Percentiles rank a stretch among this genome's conserved stretches.
These are phyloP conservation scores for Blastocystis sp. DNA, from an alignment of 352 stramenopile genomes.

Conservation along the genomic window DNA sequence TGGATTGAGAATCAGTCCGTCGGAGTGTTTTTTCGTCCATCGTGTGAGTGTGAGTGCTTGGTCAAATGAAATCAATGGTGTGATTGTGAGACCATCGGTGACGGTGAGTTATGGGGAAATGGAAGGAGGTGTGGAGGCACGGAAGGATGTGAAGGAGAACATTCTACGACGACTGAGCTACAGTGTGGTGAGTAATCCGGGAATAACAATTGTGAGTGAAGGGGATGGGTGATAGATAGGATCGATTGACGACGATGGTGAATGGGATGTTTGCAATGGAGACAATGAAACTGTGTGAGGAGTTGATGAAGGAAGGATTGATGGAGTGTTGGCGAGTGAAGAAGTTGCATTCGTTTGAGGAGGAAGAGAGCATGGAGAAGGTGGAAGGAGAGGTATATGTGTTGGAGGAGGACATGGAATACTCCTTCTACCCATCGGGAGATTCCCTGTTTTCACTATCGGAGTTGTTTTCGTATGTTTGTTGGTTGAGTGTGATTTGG, in stretches of 20 bases:
- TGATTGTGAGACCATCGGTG: not conserved
- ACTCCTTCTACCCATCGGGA: not conserved
- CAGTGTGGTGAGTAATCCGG: not conserved
- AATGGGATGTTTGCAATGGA: constrained; percentile 54
- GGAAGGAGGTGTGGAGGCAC: too few species aligned
- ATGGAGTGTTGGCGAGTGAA: not conserved
- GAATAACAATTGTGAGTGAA: not conserved
- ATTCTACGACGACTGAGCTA: not conserved
- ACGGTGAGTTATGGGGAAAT: not conserved
- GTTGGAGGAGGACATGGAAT: not conserved
- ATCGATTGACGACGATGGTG: not conserved
- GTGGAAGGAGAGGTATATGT: not conserved
- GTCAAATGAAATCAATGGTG: not conserved
- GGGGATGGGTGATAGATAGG: not conserved
- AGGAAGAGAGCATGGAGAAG: not conserved
- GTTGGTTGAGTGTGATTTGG: too few species aligned
- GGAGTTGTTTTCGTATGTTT: constrained; percentile 25
- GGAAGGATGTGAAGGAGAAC: not conserved
- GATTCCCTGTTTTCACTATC: not conserved
- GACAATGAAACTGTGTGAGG: not conserved
- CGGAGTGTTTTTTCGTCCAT: constrained; percentile 7
- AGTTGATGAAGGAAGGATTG: not conserved
- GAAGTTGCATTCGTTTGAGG: not conserved
- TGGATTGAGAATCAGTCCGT: not conserved
- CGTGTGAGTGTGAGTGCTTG: not conserved